Evolutionary conservation across 2,329 filamentous ascomycete species (phyloP), one percentile per base, ranked within the genome.

Genomic region (Sporothrix mexicana): DNA sequence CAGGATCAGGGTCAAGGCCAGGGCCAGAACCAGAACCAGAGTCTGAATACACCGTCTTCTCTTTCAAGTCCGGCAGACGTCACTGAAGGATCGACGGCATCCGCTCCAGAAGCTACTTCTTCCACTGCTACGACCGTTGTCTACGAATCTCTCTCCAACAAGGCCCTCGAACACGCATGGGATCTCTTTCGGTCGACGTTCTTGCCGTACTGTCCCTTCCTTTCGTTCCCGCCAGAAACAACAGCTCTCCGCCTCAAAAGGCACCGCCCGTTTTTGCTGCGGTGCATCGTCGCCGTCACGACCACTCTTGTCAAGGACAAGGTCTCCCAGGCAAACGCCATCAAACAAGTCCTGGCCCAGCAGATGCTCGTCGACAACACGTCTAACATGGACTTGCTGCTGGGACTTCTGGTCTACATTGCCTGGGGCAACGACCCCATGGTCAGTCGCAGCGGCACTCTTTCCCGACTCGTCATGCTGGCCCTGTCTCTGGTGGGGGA

Each of bases 231-330:
- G 0, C 72, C 79, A 0, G 77, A 80, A 23, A 79, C 80, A 67
- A 82, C 81, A 0, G 81, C 84, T 1, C 77, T 79, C 41, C 75
- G 78, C 23, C 79, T 88, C 0, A 81, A 78, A 3, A 77, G 77
- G 7, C 79, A 83, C 23, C 78, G 80, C 3, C 86, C 88, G 0
- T 87, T 87, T 89, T 76, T 88, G 7, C 87, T 84, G 82, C 76
- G 85, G 8, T 83, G 81, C 47, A 85, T 89, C 55, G 81, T 84
- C 76, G 81, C 84, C 51, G 77, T 86, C 9, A 83, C 84, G 0
- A 82, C 82, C 64, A 85, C 82, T 75, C 84, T 83, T 1, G 79
- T 80, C 0, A 77, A 79, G 2, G 80, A 83, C 70, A 84, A 87
- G 73, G 69, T 79, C 0, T 77, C 77, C 0, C 75, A 86, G 17